Percentiles rank a stretch among this genome's conserved stretches.
phyloP scores from a whole-genome alignment of 164 flowering plant genomes.

The Dillenia turbinata region DNA sequence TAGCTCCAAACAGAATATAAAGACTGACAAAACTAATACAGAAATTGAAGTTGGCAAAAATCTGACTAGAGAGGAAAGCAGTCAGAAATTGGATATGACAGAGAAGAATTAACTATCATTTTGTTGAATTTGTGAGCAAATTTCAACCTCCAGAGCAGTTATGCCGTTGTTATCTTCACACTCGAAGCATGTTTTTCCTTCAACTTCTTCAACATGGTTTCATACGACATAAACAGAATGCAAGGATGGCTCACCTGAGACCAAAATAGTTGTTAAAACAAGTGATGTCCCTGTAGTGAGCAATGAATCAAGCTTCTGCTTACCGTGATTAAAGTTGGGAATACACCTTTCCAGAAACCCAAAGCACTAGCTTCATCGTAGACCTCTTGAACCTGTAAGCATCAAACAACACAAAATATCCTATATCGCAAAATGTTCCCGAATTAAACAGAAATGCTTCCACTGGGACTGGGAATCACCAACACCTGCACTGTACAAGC shows the following conservation, averaged over 20 bases:
- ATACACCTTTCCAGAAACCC: constrained; percentile 96
- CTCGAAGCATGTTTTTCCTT: constrained; percentile 49
- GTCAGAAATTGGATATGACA: background rate
- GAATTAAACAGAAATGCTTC: too few relatives aligned
- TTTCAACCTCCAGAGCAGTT: constrained; percentile 77
- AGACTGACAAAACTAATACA: background rate
- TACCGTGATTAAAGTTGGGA: constrained; percentile 94
- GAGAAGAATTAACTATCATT: background rate
- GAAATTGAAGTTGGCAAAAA: background rate
- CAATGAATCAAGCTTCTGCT: constrained; percentile 17
- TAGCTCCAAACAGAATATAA: constrained; percentile 4
- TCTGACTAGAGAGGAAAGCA: background rate
- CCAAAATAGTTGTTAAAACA: constrained; percentile 15
- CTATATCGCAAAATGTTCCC: too few relatives aligned
- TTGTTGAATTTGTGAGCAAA: background rate
- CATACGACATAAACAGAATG: constrained; percentile 94
- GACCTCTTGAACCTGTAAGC: constrained; percentile 76
- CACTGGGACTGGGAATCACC: too few relatives aligned
- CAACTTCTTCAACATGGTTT: constrained; percentile 81
- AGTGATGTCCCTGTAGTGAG: constrained; percentile 12
- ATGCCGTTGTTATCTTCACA: constrained; percentile 44
- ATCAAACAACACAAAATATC: too few relatives aligned
- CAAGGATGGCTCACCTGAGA: constrained; percentile 94
- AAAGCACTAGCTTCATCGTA: constrained; percentile 77
- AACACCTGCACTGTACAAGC: too few relatives aligned